Evolutionary conservation across 192 early-diverging fungal species (phyloP).

Genomic region (Entomortierella beljakovae): DNA sequence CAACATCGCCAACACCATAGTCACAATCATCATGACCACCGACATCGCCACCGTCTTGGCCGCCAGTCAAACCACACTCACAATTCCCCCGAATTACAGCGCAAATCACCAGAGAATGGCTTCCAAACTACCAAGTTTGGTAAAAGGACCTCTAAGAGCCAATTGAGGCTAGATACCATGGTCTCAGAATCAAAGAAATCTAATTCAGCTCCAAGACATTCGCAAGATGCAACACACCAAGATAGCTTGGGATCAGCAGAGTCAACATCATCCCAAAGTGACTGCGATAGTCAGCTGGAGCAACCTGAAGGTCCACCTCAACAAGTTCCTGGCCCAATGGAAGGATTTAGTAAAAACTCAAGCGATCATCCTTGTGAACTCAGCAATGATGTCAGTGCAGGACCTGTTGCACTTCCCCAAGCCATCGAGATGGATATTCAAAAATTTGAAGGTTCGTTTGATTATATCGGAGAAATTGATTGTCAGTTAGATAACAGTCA

Average conservation of each 20-base stretch:
- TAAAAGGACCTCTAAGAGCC: too few relatives aligned
- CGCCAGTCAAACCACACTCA: too few relatives aligned
- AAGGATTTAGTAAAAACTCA: background rate
- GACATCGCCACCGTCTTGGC: background rate
- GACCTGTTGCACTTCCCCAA: constrained; percentile 17
- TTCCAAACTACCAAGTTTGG: too few relatives aligned
- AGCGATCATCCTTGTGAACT: background rate
- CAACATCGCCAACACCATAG: constrained; percentile 6
- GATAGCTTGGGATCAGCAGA: background rate
- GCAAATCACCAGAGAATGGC: too few relatives aligned
- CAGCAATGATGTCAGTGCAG: background rate
- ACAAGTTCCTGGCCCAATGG: constrained; percentile 7
- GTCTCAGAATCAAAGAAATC: too few relatives aligned
- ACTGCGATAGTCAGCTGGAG: background rate
- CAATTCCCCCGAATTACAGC: too few relatives aligned
- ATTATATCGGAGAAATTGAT: background rate
- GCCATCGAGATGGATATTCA: constrained; percentile 51
- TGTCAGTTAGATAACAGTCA: too few relatives aligned
- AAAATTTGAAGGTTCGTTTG: constrained; percentile 39
- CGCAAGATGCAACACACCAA: background rate
- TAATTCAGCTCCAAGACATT: too few relatives aligned
- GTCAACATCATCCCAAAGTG: background rate
- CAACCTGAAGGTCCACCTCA: constrained; percentile 21
- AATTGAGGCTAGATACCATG: too few relatives aligned
- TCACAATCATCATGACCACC: background rate